Conservation (phyloP, 176 grass and related monocot species). For the Guadua angustifolia region DNA sequence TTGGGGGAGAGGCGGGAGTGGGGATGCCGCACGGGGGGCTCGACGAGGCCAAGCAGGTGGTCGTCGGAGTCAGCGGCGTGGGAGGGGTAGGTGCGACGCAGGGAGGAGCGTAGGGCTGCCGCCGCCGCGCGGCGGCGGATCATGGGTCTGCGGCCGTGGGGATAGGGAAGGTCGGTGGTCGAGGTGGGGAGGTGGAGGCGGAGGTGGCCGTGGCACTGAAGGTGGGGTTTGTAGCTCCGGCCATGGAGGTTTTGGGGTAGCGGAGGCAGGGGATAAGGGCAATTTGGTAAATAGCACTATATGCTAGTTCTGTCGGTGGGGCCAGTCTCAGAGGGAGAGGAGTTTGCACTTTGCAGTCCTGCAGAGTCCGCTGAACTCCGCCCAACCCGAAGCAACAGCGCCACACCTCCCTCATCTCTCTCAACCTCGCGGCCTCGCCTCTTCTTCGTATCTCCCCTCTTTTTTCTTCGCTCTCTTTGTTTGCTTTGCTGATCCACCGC, state of each 20-base stretch:
- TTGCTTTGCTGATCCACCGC: not conserved
- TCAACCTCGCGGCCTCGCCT: too few species aligned
- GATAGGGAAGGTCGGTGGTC: not conserved
- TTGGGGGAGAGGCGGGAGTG: constrained; percentile 39
- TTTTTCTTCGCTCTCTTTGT: not conserved
- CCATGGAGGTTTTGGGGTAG: constrained; percentile 50
- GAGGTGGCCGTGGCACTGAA: not conserved
- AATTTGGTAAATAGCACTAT: constrained; percentile 3
- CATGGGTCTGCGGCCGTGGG: constrained; percentile 34
- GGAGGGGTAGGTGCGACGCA: constrained; percentile 43
- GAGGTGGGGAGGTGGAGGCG: not conserved
- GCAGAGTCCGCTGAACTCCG: too few species aligned
- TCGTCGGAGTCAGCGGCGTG: constrained; percentile 38
- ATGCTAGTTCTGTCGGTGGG: not conserved
- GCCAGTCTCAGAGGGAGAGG: not conserved
- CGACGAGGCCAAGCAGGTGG: constrained; percentile 32
- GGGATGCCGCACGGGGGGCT: not conserved
- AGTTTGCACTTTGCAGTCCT: not conserved
- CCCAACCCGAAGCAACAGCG: not conserved
- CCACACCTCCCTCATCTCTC: constrained; percentile 40
- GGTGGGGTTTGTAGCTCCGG: constrained; percentile 39
- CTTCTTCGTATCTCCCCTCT: not conserved
- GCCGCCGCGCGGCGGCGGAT: constrained; percentile 47
- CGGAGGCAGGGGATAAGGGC: constrained; percentile 49
- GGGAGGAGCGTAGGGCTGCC: constrained; percentile 40